Base-by-base conservation (phyloP, 768 basidiomycete species). In the Lactifluus pinguis region DNA sequence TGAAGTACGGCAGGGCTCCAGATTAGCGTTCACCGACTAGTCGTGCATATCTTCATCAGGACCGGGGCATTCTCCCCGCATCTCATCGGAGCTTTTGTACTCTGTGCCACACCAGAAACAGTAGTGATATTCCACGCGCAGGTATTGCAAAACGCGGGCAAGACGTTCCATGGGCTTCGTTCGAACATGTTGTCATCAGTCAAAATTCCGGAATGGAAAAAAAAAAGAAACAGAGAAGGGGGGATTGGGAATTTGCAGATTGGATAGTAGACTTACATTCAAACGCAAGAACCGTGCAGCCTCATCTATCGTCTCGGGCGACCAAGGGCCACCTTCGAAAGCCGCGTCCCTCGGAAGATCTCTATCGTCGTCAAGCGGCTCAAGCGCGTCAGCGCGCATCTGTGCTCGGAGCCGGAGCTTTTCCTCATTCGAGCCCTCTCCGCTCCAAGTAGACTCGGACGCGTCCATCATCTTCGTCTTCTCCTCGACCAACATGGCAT, bases 21-120 rank as follows among this genome's bases (percentile, higher is more conserved):
- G 38, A 53, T 34, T 53, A 49, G 38, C 15, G 21, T 53, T 48
- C 21, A 13, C 47, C 80, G 3, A 38, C 11, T 75, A 91, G 73
- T 92, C 87, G 70, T 94, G 91, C 61, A 80, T 83, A 44, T 89
- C 87, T 70, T 94, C 92, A 34, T 81, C 79, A 45, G 76, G 69
- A 7, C 92, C 92, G 6, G 91, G 91, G 71, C 92, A 94, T 57
- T 83, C 76, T 41, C 68, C 71, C 42, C 73, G 73, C 76, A 94
- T 74, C 53, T 89, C 86, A 15, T 80, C 79, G 6, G 73, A 70
- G 64, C 78, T 76, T 6, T 80, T 78, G 68, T 92, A 94, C 66
- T 83, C 79, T 13, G 86, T 80, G 13, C 92, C 92, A 69, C 92
- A 94, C 88, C 90, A 93, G 72, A 92, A 92, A 69, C 92, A 93